Evolutionary conservation across 768 basidiomycete genomes (phyloP).

Genomic region (Clavulina sp.): DNA sequence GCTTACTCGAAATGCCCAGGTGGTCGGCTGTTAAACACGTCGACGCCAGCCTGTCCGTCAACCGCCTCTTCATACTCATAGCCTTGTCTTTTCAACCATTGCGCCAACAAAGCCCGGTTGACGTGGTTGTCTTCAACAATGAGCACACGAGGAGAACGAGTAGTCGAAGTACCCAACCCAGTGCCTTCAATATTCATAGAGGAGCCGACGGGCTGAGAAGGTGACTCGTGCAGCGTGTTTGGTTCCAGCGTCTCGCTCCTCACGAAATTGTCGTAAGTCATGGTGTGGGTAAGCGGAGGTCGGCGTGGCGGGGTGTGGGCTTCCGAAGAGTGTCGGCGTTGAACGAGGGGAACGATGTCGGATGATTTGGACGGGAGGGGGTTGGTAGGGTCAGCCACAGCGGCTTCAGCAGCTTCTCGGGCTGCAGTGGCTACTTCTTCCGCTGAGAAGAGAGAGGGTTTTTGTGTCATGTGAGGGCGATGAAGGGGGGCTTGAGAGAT

Average conservation of each 20-base stretch:
- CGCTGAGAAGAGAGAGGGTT: not conserved
- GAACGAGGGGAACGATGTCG: no score
- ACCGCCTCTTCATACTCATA: slow-evolving; percentile 63
- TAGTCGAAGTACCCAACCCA: slow-evolving; percentile 7
- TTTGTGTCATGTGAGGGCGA: not conserved
- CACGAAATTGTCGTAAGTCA: no score
- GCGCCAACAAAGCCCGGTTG: slow-evolving; percentile 52
- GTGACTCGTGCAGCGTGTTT: no score
- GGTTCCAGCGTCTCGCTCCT: no score
- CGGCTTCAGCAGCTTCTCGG: no score
- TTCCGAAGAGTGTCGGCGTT: no score
- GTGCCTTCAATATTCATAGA: not conserved
- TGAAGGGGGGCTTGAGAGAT: not conserved
- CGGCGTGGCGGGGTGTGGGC: no score
- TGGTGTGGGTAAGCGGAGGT: no score
- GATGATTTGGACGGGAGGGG: no score
- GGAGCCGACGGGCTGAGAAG: not conserved
- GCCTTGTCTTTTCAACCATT: slow-evolving; percentile 27
- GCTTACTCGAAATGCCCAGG: slow-evolving; percentile 74
- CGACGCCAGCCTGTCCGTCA: slow-evolving; percentile 75
- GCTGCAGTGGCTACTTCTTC: no score
- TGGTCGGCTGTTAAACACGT: slow-evolving; percentile 34
- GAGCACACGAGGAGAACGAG: slow-evolving; percentile 39
- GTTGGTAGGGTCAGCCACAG: no score
- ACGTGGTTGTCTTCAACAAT: slow-evolving; percentile 86